Evolutionary conservation across 2,329 filamentous ascomycete genomes (phyloP).

Genomic region (Decorospora gaudefroyi): DNA sequence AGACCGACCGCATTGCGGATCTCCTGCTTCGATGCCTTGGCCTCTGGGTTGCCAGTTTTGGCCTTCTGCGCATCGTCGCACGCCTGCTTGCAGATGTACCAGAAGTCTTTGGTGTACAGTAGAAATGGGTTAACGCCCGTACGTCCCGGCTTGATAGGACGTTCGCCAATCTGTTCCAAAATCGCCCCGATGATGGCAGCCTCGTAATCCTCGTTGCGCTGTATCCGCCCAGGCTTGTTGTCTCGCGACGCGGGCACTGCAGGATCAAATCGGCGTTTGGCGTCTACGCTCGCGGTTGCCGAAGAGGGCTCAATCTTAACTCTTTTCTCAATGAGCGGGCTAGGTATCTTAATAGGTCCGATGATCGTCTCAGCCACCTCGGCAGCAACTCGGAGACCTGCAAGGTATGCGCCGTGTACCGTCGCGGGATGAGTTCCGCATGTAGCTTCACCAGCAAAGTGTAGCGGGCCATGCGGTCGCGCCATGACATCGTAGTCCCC

Average conservation of each 20-base stretch:
- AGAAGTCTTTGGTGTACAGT: constrained; percentile 79
- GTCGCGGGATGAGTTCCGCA: constrained; percentile 95
- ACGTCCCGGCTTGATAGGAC: constrained; percentile 72
- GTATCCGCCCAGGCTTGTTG: constrained; percentile 31
- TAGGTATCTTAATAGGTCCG: constrained; percentile 74
- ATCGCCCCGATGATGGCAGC: constrained; percentile 62
- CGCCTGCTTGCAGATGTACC: constrained; percentile 64
- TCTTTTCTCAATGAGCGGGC: constrained; percentile 74
- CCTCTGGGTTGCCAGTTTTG: constrained; percentile 66
- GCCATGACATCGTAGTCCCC: constrained; percentile 96
- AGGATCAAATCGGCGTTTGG: constrained; percentile 35
- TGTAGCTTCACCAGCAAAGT: constrained; percentile 96
- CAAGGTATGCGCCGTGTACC: constrained; percentile 94
- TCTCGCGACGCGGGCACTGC: constrained; percentile 18
- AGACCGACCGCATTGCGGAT: constrained; percentile 83
- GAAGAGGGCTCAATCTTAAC: constrained; percentile 30
- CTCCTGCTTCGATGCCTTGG: constrained; percentile 70
- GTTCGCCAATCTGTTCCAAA: constrained; percentile 68
- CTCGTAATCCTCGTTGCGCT: constrained; percentile 57
- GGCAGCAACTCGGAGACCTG: constrained; percentile 84
- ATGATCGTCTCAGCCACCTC: constrained; percentile 81
- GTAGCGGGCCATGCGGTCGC: constrained; percentile 77
- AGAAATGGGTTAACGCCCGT: constrained; percentile 83
- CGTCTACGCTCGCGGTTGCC: constrained; percentile 18
- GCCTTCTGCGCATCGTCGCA: constrained; percentile 69